Base-by-base conservation (phyloP, 2,329 filamentous ascomycete species). In the Colletotrichum sp. region DNA sequence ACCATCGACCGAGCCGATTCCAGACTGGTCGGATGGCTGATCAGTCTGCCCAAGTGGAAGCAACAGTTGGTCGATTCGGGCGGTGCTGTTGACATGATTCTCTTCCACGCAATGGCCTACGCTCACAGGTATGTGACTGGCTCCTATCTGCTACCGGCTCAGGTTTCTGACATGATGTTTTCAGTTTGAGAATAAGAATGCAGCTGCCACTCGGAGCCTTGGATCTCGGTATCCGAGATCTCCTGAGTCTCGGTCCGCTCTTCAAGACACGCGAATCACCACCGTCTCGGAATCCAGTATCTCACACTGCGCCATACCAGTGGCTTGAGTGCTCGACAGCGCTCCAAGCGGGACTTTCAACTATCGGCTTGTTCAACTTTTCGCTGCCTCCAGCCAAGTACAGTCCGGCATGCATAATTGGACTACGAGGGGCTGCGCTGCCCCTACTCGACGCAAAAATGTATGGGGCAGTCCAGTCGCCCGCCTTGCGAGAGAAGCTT, bases 1-100 rank as follows among this genome's bases (percentile, higher is more conserved):
- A 57, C 75, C 77, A 27, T 81, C 82, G 34, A 82, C 27, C 81
- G 84, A 65, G 83, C 82, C 30, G 85, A 86, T 71, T 81, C 83
- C 7, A 83, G 80, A 66, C 81, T 86, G 16, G 82, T 83, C 39
- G 84, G 83, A 70, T 86, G 84, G 82, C 78, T 83, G 25, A 80
- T 85, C 34, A 82, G 83, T 52, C 78, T 87, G 11, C 85, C 85
- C 5, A 80, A 80, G 36, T 85, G 84, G 81, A 87, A 87, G 74
- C 82, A 83, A 78, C 81, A 83, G 34, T 76, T 86, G 22, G 81
- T 85, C 25, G 82, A 85, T 74, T 80, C 82, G 5, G 80, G 84
- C 34, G 84, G 84, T 27, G 79, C 81, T 25, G 80, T 84, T 1
- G 85, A 86, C 60, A 82, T 86, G 76, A 79, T 86, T 25, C 80